Evolutionary conservation across 768 basidiomycete species (phyloP), one percentile per base, ranked within the genome.

Genomic region (Leccinum olivaceopallidum): DNA sequence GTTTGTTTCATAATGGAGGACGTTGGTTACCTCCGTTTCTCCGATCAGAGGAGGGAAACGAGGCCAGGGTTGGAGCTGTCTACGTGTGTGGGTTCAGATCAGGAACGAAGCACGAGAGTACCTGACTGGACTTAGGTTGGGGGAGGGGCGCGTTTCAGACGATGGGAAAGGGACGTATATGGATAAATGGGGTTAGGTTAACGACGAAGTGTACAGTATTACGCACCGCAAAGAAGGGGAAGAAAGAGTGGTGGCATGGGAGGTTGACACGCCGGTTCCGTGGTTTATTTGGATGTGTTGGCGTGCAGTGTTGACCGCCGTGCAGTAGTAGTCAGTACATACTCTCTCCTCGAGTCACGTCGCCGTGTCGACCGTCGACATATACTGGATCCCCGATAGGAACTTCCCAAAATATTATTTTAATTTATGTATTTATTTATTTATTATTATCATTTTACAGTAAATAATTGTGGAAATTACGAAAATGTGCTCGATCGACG

Each of bases 401-500:
- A 22, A 22, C 4, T n/a, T 55, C 24, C 55, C 39, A 42, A 4
- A 63, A 59, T 48, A 62, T 54, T 28, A 32, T 55, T 12, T 32
- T 30, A 30, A 42, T 51, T 62, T 60, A 58, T 44, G 9, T 32
- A 32, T 32, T 32, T 34, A 26, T 55, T 8, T 32, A 44, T 51
- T 63, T 60, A 60, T 48, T 60, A 60, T 48, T 58, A 20, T 39
- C 18, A 18, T 8, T 8, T 42, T 42, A 32, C 18, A 28, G 20
- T 59, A 62, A 66, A 55, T 63, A 67, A 57, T 39, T 39, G 16
- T 0, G 47, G 42, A 58, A 44, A 69, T 73, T 65, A 71, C 65
- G 61, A 61, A 62, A 57, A 65, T 54, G 53, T 63, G 59, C 59
- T 70, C 70, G 73, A 74, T 73, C 71, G 71, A 72, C 71, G 61